A percentile compares a stretch with the other conserved stretches of the same genome.
These are phyloP conservation scores for Ustulina deusta DNA, from an alignment of 2,329 filamentous ascomycete species.

Conservation along the genomic window DNA sequence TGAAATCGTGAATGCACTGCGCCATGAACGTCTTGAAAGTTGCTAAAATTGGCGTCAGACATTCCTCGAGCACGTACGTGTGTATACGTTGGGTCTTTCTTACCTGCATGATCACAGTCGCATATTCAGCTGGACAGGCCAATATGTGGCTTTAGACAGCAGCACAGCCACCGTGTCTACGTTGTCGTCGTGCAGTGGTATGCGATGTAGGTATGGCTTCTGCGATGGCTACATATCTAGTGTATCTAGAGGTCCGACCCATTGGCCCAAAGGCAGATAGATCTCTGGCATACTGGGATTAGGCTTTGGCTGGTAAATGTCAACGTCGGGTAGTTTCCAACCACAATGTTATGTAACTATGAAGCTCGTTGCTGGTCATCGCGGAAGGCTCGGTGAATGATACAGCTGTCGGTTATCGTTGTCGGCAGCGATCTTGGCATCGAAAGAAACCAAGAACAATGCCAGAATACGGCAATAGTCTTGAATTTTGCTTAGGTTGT, in stretches of 20 bases:
- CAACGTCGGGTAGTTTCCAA: conserved; percentile 8
- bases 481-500: no score
- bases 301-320: background rate
- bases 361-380: background rate
- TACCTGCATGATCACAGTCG: conserved; percentile 11
- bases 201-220: no score
- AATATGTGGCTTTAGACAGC: conserved; percentile 13
- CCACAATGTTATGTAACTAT: background rate
- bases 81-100: background rate
- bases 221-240: no score
- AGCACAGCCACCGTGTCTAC: conserved; percentile 30
- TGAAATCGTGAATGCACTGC: conserved; percentile 9
- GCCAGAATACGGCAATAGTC: no score
- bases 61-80: background rate
- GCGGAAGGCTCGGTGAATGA: background rate
- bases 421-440: no score
- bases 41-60: conserved; percentile 11
- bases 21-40: background rate
- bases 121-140: conserved; percentile 28
- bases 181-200: background rate
- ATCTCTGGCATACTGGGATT: background rate
- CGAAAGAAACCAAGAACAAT: no score
- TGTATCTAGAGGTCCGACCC: conserved; percentile 17
- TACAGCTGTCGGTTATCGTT: background rate
- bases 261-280: conserved; percentile 19